Conservation (phyloP, 495 filamentous ascomycete species). For the Talaromyces borbonicus region DNA sequence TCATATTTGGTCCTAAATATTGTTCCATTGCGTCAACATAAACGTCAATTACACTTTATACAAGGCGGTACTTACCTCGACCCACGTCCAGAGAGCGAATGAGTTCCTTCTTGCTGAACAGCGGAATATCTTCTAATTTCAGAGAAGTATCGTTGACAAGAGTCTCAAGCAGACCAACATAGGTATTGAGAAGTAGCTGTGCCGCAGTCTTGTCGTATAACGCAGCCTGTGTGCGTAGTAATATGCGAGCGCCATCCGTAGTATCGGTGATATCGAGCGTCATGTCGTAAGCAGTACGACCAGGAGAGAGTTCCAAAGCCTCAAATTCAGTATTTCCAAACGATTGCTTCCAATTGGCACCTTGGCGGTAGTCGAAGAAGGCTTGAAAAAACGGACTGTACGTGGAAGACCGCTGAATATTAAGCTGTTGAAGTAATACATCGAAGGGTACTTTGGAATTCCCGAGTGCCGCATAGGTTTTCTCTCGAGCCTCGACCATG, state of each 20-base stretch:
- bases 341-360: slow-evolving; percentile 9
- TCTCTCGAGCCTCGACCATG: slow-evolving; percentile 12
- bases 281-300: slow-evolving; percentile 19
- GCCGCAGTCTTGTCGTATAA: slow-evolving; percentile 17
- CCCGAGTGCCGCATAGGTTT: slow-evolving; percentile 15
- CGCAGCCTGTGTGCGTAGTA: slow-evolving; percentile 13
- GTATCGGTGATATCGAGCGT: slow-evolving; percentile 16
- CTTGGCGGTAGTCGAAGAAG: slow-evolving; percentile 30
- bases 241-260: not conserved
- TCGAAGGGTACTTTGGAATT: slow-evolving; percentile 36
- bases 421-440: slow-evolving; percentile 28
- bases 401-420: slow-evolving; percentile 20
- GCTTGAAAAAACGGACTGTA: slow-evolving; percentile 31
- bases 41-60: slow-evolving; percentile 5
- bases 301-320: slow-evolving; percentile 8
- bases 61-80: slow-evolving; percentile 8
- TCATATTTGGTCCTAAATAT: slow-evolving; percentile 13
- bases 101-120: slow-evolving; percentile 7
- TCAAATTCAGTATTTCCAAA: slow-evolving; percentile 18
- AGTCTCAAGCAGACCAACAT: slow-evolving; percentile 16
- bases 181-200: slow-evolving; percentile 20
- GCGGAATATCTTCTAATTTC: not conserved
- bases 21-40: slow-evolving; percentile 10
- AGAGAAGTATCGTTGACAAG: slow-evolving; percentile 10
- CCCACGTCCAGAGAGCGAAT: not conserved